Conservation (phyloP, 2,329 filamentous ascomycete species). For the Sordariomycetes sp. region DNA sequence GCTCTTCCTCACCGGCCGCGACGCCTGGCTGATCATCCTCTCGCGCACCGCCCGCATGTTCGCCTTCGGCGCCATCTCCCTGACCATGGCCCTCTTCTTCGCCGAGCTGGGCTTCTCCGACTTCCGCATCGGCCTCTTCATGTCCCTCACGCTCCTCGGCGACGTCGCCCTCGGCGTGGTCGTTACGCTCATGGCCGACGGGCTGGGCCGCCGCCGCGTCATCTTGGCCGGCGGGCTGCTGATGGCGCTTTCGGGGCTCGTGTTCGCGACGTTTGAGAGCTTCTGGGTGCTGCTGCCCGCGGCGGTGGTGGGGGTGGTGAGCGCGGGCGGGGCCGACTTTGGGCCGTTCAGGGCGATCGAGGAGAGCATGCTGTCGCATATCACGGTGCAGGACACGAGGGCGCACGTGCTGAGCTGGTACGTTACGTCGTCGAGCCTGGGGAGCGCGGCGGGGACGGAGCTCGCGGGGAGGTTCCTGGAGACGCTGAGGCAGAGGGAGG, state of each 20-base stretch:
- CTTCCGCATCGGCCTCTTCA: constrained; percentile 50
- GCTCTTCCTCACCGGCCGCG: constrained; percentile 30
- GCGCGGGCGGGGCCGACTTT: constrained; percentile 53
- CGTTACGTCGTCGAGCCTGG: constrained; percentile 44
- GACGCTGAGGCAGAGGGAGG: constrained; percentile 29
- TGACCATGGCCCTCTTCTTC: constrained; percentile 53
- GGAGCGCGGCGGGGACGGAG: constrained; percentile 42
- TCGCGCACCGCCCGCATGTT: constrained; percentile 45
- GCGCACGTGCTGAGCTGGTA: constrained; percentile 60
- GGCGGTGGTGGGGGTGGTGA: constrained; percentile 50
- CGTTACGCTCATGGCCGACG: constrained; percentile 48
- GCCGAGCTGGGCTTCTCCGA: constrained; percentile 44
- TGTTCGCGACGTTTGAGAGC: constrained; percentile 42
- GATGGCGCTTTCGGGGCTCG: constrained; percentile 44
- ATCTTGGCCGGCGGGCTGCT: constrained; percentile 39
- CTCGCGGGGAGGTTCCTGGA: constrained; percentile 39
- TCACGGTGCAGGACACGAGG: constrained; percentile 42
- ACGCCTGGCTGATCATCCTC: constrained; percentile 44
- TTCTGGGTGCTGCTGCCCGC: constrained; percentile 49
- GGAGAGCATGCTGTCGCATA: constrained; percentile 51
- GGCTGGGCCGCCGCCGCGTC: constrained; percentile 43
- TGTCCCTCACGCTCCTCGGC: constrained; percentile 51
- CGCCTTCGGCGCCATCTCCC: constrained; percentile 49
- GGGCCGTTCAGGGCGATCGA: constrained; percentile 59
- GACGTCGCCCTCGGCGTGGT: constrained; percentile 48